A percentile compares a stretch with the other conserved stretches of the same genome.
Evolutionary conservation across 495 filamentous ascomycete species (phyloP).

Genomic region (Hypoxylon intermedium): DNA sequence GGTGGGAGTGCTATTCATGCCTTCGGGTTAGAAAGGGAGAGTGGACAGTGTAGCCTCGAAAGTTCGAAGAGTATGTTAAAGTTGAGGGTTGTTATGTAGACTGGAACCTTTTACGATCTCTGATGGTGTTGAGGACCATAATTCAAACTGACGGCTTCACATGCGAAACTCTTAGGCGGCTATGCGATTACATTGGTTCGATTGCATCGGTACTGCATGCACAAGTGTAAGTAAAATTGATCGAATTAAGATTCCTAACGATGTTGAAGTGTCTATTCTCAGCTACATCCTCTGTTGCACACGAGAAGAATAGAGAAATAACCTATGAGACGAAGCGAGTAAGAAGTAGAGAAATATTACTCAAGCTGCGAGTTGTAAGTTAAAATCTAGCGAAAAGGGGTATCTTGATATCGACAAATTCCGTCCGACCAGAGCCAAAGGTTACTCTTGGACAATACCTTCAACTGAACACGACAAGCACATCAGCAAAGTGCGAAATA

Average conservation of each 20-base stretch:
- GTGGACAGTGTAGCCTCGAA: neutral
- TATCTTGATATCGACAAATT: constrained; percentile 5
- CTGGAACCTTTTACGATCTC: constrained; percentile 1
- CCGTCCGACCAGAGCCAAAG: neutral
- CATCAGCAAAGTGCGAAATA: constrained; percentile 11
- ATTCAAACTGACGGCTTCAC: neutral
- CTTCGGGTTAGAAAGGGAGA: neutral
- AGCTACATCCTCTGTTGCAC: no score
- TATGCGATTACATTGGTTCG: neutral
- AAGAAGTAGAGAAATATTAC: no score
- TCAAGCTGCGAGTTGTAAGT: no score
- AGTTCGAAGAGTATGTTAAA: constrained; percentile 18
- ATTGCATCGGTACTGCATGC: neutral
- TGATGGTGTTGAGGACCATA: neutral
- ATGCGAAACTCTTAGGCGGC: constrained; percentile 12
- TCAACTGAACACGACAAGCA: neutral
- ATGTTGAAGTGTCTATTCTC: neutral
- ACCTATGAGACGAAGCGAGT: no score
- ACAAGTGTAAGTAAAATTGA: neutral
- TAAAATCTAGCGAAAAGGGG: constrained; percentile 12
- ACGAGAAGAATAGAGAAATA: no score
- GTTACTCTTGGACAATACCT: neutral
- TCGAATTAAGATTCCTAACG: neutral
- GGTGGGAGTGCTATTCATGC: neutral
- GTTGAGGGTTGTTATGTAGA: constrained; percentile 4